Percentiles rank a stretch among this genome's conserved stretches.
These are phyloP conservation scores for Paracorniculantispora psalliotae DNA, from an alignment of 2,329 filamentous ascomycete species.

Conservation along the genomic window DNA sequence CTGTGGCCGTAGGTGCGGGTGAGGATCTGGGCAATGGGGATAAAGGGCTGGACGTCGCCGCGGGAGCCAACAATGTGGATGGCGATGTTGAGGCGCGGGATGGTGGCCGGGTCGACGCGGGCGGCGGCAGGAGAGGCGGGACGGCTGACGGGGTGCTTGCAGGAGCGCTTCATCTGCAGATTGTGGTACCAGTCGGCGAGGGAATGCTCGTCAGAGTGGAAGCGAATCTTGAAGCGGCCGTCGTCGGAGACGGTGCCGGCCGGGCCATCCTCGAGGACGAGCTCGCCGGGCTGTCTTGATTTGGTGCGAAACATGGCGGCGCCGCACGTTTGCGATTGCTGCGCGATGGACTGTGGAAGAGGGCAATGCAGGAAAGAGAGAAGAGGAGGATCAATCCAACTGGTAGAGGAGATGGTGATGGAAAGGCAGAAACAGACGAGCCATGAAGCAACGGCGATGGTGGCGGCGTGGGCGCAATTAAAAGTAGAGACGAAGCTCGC, in stretches of 20 bases:
- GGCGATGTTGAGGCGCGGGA: conserved; percentile 55
- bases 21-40: conserved; percentile 62
- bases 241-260: conserved; percentile 18
- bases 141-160: background rate
- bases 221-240: conserved; percentile 19
- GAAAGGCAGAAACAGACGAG: too few relatives aligned
- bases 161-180: conserved; percentile 5
- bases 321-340: background rate
- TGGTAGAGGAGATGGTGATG: too few relatives aligned
- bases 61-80: conserved; percentile 72
- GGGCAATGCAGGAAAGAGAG: too few relatives aligned
- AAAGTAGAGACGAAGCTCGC: too few relatives aligned
- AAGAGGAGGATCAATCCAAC: too few relatives aligned
- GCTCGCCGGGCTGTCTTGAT: conserved; percentile 18
- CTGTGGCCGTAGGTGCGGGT: conserved; percentile 63
- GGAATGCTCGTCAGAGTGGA: conserved; percentile 13
- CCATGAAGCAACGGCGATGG: too few relatives aligned
- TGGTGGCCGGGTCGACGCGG: conserved; percentile 26
- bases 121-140: conserved; percentile 35
- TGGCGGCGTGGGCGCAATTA: too few relatives aligned
- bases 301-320: conserved; percentile 14
- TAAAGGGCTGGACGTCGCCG: conserved; percentile 72
- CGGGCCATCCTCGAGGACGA: conserved; percentile 14
- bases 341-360: too few relatives aligned
- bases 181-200: conserved; percentile 7